phyloP scores from a whole-genome alignment of 2,329 filamentous ascomycete genomes.

The Apiospora arundinis region DNA sequence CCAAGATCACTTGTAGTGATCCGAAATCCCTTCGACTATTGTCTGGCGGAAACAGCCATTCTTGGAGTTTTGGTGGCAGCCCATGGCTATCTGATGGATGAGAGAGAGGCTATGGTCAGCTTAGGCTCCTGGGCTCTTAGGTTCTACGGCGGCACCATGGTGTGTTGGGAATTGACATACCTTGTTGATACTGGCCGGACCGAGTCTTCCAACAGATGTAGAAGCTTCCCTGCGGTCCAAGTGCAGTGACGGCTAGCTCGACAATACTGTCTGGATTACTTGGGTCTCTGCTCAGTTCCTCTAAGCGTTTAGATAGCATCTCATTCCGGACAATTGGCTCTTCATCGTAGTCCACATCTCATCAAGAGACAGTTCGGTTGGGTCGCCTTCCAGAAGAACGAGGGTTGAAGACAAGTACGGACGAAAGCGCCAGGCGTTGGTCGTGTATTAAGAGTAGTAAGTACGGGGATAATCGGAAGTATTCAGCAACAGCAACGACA shows the following conservation, averaged over 20 bases:
- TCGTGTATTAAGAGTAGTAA: not conserved
- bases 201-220: slow-evolving; percentile 42
- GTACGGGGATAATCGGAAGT: not conserved
- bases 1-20: slow-evolving; percentile 39
- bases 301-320: slow-evolving; percentile 37
- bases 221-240: slow-evolving; percentile 37
- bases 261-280: slow-evolving; percentile 36
- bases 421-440: slow-evolving; percentile 1
- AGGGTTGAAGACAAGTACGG: not conserved
- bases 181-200: slow-evolving; percentile 36
- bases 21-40: slow-evolving; percentile 38
- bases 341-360: slow-evolving; percentile 15
- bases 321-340: slow-evolving; percentile 21
- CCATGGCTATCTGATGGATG: slow-evolving; percentile 34
- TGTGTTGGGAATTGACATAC: slow-evolving; percentile 26
- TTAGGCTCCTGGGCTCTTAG: not conserved
- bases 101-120: not conserved
- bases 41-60: slow-evolving; percentile 39
- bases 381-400: slow-evolving; percentile 15
- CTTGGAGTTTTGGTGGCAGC: slow-evolving; percentile 34
- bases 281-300: slow-evolving; percentile 33
- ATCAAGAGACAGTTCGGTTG: slow-evolving; percentile 8
- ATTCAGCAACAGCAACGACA: not conserved
- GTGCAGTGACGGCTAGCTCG: slow-evolving; percentile 40
- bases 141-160: not conserved